Evolutionary conservation across 2,329 filamentous ascomycete species (phyloP).

Genomic region (Stagonosporopsis chrysanthemi): DNA sequence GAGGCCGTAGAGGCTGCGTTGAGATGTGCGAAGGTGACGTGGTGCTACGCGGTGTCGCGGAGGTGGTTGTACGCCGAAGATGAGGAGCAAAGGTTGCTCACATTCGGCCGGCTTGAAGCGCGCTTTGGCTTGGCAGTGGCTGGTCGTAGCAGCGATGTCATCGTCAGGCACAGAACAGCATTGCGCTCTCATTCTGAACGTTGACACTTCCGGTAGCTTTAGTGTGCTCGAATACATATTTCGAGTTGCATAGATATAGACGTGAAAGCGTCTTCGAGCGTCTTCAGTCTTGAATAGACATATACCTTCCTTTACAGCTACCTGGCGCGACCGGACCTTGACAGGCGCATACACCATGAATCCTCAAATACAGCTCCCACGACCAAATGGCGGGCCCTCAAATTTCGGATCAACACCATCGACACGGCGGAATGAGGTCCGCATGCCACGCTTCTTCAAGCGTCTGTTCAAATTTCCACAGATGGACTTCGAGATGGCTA

Average conservation of each 20-base stretch:
- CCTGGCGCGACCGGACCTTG: constrained; percentile 10
- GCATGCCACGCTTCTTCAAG: constrained; percentile 73
- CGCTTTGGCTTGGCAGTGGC: constrained; percentile 21
- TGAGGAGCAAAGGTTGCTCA: constrained; percentile 17
- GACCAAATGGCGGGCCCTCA: constrained; percentile 62
- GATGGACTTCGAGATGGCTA: constrained; percentile 77
- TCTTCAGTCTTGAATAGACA: neutral
- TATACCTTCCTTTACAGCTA: constrained; percentile 1
- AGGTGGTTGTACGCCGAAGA: constrained; percentile 20
- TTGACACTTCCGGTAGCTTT: constrained; percentile 1
- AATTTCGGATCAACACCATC: constrained; percentile 61
- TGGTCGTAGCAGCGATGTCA: constrained; percentile 23
- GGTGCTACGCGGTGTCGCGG: constrained; percentile 26
- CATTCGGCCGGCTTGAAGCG: constrained; percentile 14
- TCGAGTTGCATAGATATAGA: too few species aligned
- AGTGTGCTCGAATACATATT: neutral
- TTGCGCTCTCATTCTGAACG: constrained; percentile 4
- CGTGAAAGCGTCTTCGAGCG: neutral
- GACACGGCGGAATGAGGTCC: constrained; percentile 60
- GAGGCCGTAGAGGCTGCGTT: neutral
- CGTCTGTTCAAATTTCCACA: constrained; percentile 75
- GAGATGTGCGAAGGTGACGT: constrained; percentile 21
- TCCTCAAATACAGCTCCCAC: constrained; percentile 66
- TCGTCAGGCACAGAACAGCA: constrained; percentile 25
- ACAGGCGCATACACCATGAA: constrained; percentile 55